phyloP scores from a whole-genome alignment of 2,329 filamentous ascomycete genomes.

The Hypoxylon sp. region DNA sequence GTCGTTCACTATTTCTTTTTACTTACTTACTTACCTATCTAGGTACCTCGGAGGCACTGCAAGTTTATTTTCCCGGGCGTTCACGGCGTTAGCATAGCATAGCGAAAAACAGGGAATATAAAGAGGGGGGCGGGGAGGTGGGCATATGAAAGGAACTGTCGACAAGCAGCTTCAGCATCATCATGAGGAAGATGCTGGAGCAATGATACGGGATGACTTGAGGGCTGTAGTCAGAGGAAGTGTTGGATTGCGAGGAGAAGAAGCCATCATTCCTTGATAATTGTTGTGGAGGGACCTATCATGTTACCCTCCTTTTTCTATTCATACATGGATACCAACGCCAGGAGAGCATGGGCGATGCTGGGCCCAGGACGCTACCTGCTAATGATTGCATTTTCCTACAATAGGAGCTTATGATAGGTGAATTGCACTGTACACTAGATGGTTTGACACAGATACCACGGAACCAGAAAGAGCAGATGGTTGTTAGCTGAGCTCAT shows the following conservation, averaged over 20 bases:
- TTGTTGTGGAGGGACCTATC: constrained; percentile 10
- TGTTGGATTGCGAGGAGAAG: constrained; percentile 32
- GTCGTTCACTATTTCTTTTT: constrained; percentile 17
- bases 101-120: constrained; percentile 35
- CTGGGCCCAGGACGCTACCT: constrained; percentile 7
- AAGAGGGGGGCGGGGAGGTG: constrained; percentile 28
- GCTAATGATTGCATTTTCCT: constrained; percentile 39
- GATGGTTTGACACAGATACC: constrained; percentile 36
- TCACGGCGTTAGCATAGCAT: constrained; percentile 39
- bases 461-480: constrained; percentile 16
- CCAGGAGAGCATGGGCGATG: constrained; percentile 11
- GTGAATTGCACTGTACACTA: constrained; percentile 39
- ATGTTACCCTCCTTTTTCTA: constrained; percentile 20
- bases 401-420: constrained; percentile 29
- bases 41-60: background rate
- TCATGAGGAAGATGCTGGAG: constrained; percentile 13
- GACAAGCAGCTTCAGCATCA: constrained; percentile 30
- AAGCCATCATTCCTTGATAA: constrained; percentile 35
- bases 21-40: no score
- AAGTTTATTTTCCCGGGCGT: constrained; percentile 33
- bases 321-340: constrained; percentile 10
- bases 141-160: constrained; percentile 21
- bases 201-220: constrained; percentile 2
- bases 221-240: constrained; percentile 24
- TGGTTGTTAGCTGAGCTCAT: constrained; percentile 13